Base-by-base conservation (phyloP, 2,329 filamentous ascomycete genomes). In the Malbranchea zuffiana region DNA sequence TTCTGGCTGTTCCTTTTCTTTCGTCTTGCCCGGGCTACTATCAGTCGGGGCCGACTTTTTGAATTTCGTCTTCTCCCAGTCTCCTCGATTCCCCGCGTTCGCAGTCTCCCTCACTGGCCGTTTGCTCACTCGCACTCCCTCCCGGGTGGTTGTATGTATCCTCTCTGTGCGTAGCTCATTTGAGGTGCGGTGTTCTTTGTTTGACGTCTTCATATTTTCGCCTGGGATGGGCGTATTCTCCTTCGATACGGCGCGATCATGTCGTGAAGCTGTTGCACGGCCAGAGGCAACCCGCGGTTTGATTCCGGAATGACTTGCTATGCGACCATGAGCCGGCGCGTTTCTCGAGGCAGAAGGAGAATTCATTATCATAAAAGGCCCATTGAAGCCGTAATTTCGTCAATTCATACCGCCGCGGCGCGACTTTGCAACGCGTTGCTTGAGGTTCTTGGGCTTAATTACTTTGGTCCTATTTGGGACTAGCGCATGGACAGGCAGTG, bases 71-170 rank as follows among this genome's bases (percentile, higher is more conserved):
- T 53, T 58, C 29, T 61, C 55, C 46, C 50, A 50, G 24, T 63
- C 57, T 27, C 52, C 48, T 41, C 51, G 47, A 35, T 55, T 59
- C 6, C 51, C 49, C 34, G 51, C 50, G 40, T 42, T 51, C 37
- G 48, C 41, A 3, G 52, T 48, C 35, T 63, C 62, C 47, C 66
- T 65, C 29, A 63, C 61, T 10, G 78, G 71, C 48, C 78, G 82
- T 51, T 67, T 70, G 40, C 75, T 69, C 40, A 70, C 65, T 23
- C 74, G 68, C 38, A 78, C 54, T 37, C 74, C 75, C 51, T 85
- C 80, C 40, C 73, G 65, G 15, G 74, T 77, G 30, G 75, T 74
- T 42, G 78, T 67, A 37, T 74, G 50, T 15, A 53, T 53, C 39
- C 60, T 59, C 37, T 62, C 61, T 2, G 56, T 52, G 30, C 60